Evolutionary conservation across 2,329 filamentous ascomycete species (phyloP), one percentile per base, ranked within the genome.

Genomic region (Tricladium varicosporioides): DNA sequence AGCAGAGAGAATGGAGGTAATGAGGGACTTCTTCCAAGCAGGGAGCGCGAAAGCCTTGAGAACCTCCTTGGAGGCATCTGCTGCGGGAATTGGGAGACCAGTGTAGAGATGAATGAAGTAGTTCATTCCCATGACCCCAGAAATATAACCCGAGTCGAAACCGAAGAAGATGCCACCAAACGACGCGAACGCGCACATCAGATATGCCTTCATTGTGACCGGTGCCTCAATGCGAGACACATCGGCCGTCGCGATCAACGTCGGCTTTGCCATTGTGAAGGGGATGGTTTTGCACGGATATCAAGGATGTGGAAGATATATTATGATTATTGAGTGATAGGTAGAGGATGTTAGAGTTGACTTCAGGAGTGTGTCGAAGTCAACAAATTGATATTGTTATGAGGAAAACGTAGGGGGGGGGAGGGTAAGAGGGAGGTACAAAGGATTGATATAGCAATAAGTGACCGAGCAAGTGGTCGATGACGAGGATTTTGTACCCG

Each of bases 71-170:
- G 57, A 53, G 5, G 65, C 60, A 42, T 56, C 56, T 10, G 60
- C 5, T 48, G 44, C 48, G 16, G 64, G 68, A 46, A 63, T 60
- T 1, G 57, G 54, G 14, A 64, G 48, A 22, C 63, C 64, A 16
- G 61, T 63, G 49, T 62, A 67, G 16, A 65, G 57, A 43, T 58
- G 53, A 27, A 63, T 71, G 27, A 68, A 60, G 58, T 78, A 75
- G 65, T 80, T 75, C 68, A 85, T 80, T 60, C 76, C 71, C 61
- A 68, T 62, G 9, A 68, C 65, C 70, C 84, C 84, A 70, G 84
- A 85, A 76, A 89, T 89, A 75, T 88, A 89, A 65, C 88, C 88
- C 44, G 87, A 89, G 68, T 91, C 88, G 73, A 89, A 92, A 50
- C 88, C 88, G 74, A 71, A 71, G 63, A 69, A 65, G 56, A 68